Conservation (phyloP, 164 flowering plant species). For the Santalum album region DNA sequence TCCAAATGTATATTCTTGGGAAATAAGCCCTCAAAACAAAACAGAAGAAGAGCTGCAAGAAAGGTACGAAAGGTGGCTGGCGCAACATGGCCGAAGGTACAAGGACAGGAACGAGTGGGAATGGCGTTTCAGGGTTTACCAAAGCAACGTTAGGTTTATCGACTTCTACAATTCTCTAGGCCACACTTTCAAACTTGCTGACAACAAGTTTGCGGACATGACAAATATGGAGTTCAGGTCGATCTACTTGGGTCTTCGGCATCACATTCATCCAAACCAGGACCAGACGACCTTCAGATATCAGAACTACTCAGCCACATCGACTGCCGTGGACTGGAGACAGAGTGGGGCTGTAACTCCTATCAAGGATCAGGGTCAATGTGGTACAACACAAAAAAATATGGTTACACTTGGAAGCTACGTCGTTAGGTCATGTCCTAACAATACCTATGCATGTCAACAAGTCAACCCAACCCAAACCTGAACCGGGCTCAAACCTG, state of each 20-base stretch:
- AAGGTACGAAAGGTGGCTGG: slow-evolving; percentile 43
- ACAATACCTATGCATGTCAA: too few species aligned
- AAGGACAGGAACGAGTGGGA: slow-evolving; percentile 23
- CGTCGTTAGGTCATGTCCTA: too few species aligned
- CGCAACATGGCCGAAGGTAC: slow-evolving; percentile 19
- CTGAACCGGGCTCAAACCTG: too few species aligned
- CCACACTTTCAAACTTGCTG: not conserved
- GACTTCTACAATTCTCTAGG: not conserved
- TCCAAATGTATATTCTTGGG: slow-evolving; percentile 1
- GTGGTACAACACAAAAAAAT: too few species aligned
- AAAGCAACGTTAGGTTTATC: not conserved
- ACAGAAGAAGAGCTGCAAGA: slow-evolving; percentile 16
- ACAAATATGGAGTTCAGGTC: slow-evolving; percentile 40
- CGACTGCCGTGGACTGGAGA: slow-evolving; percentile 39
- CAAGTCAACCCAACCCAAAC: too few species aligned
- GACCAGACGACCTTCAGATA: not conserved
- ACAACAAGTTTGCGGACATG: slow-evolving; percentile 42
- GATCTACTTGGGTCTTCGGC: slow-evolving; percentile 18
- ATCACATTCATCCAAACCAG: not conserved
- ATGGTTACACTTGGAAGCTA: too few species aligned
- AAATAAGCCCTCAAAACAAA: not conserved
- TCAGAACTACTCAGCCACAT: not conserved
- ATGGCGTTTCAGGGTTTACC: slow-evolving; percentile 27
- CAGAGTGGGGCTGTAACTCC: slow-evolving; percentile 45
- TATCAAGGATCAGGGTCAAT: slow-evolving; percentile 46